Evolutionary conservation across 1,284 basidiomycete species (phyloP).

Genomic region (Heterobasidion occidentale): DNA sequence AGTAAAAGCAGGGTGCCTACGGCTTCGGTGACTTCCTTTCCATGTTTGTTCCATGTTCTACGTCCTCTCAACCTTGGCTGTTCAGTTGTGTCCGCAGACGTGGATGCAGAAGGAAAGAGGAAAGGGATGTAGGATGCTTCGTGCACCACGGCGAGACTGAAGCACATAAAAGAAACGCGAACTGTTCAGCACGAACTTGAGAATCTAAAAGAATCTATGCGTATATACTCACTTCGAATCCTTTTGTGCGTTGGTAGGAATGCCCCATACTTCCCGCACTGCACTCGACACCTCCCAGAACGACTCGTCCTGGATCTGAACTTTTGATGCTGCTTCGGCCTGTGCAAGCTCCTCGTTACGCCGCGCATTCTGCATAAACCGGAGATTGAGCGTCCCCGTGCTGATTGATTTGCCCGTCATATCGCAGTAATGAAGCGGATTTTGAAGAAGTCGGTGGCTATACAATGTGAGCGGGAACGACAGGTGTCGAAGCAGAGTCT

Average conservation of each 20-base stretch:
- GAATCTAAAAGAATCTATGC: neutral
- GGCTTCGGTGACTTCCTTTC: neutral
- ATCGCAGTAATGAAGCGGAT: neutral
- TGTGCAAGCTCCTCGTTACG: conserved; percentile 44
- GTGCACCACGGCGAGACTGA: conserved; percentile 33
- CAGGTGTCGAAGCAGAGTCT: neutral
- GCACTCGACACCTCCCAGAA: conserved; percentile 61
- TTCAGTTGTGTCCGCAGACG: conserved; percentile 14
- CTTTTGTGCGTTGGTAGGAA: conserved; percentile 16
- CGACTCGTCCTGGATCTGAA: conserved; percentile 57
- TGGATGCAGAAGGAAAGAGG: conserved; percentile 36
- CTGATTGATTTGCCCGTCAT: conserved; percentile 49
- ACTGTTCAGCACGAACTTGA: too few relatives aligned
- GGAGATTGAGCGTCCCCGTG: conserved; percentile 56
- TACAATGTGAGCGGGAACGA: neutral
- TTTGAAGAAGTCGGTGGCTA: neutral
- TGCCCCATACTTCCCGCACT: conserved; percentile 51
- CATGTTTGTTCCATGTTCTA: conserved; percentile 29
- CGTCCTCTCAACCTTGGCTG: conserved; percentile 28
- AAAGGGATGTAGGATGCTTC: conserved; percentile 70
- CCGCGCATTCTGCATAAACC: conserved; percentile 73
- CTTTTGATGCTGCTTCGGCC: conserved; percentile 39
- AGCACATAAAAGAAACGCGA: conserved; percentile 8
- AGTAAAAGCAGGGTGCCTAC: neutral
- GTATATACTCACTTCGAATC: conserved; percentile 2